phyloP scores from a whole-genome alignment of 208 protist genomes.

The Vickermania spadyakhi region DNA sequence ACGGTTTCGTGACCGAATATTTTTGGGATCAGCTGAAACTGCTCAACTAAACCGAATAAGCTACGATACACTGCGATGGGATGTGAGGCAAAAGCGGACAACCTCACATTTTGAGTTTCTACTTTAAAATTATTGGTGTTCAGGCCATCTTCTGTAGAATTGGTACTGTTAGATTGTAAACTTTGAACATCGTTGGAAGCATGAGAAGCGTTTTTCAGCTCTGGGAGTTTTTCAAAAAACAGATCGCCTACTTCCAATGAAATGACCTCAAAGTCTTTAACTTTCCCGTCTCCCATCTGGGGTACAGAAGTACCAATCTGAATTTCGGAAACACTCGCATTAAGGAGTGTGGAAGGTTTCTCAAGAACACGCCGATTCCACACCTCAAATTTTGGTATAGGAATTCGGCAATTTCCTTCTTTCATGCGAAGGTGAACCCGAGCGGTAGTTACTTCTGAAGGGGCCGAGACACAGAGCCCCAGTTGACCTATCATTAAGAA shows the following conservation, averaged over 20 bases:
- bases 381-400: background rate
- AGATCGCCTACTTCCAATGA: background rate
- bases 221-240: background rate
- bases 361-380: background rate
- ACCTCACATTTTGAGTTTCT: background rate
- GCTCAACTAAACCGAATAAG: background rate
- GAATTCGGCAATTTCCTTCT: background rate
- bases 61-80: background rate
- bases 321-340: background rate
- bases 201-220: background rate
- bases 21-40: slow-evolving; percentile 10
- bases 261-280: background rate
- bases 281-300: background rate
- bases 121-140: background rate
- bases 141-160: background rate
- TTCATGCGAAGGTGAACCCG: background rate
- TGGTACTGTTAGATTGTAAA: background rate
- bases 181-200: background rate
- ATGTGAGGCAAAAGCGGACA: background rate
- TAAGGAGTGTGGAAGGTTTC: background rate
- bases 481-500: background rate
- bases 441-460: background rate
- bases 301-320: background rate
- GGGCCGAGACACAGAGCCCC: background rate
- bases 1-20: slow-evolving; percentile 15